Conservation (phyloP, 768 basidiomycete species). For the Tricholoma bakamatsutake region DNA sequence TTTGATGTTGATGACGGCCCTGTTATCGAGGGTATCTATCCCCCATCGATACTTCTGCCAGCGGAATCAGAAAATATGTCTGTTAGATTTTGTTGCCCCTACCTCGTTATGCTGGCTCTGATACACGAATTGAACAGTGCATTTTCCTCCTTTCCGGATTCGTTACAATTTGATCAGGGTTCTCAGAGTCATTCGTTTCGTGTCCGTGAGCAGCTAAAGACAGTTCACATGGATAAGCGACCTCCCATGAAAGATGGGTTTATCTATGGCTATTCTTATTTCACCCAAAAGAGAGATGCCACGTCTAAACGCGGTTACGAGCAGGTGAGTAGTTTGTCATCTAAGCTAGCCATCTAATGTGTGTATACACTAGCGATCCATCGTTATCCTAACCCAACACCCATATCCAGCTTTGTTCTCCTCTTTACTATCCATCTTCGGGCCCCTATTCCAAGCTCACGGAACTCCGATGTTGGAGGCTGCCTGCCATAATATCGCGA, state of each 20-base stretch:
- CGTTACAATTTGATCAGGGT: constrained; percentile 78
- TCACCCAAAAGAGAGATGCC: constrained; percentile 62
- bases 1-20: constrained; percentile 90
- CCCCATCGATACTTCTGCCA: constrained; percentile 56
- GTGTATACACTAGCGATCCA: constrained; percentile 46
- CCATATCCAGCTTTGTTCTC: constrained; percentile 83
- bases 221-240: constrained; percentile 22
- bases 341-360: neutral
- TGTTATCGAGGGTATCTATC: constrained; percentile 64
- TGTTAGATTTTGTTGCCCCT: constrained; percentile 20
- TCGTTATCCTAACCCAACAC: constrained; percentile 77
- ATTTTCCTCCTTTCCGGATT: constrained; percentile 91
- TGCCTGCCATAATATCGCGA: constrained; percentile 79
- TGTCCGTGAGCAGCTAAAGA: constrained; percentile 47
- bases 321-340: constrained; percentile 42
- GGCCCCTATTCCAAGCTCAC: constrained; percentile 67
- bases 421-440: constrained; percentile 58
- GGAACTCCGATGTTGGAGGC: constrained; percentile 80
- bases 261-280: constrained; percentile 74
- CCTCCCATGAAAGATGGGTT: constrained; percentile 53
- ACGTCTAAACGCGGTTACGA: constrained; percentile 72
- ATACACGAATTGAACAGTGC: constrained; percentile 44
- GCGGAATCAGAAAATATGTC: constrained; percentile 82
- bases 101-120: neutral
- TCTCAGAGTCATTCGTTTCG: constrained; percentile 84